Conservation (phyloP, 352 stramenopile genomes). For the Thalassiosira exigua region DNA sequence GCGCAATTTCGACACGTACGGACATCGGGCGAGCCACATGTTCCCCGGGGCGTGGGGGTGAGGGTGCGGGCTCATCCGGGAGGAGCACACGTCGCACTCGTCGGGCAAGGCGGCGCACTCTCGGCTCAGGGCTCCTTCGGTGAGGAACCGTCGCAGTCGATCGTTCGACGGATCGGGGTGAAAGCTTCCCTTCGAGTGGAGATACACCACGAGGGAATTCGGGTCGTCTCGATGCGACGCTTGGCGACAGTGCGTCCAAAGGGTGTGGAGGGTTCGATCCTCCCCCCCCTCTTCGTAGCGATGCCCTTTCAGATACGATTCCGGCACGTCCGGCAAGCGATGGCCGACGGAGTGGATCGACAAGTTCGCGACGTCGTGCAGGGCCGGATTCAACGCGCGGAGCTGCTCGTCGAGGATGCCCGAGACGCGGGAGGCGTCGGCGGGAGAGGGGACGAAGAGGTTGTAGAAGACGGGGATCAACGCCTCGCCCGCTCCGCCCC, state of each 20-base stretch:
- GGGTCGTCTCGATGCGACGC: neutral
- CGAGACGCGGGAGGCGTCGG: neutral
- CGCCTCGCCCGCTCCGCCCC: neutral
- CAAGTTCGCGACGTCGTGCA: conserved; percentile 7
- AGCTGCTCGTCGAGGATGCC: conserved; percentile 3
- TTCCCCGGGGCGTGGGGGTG: conserved; percentile 63
- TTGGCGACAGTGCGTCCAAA: conserved; percentile 47
- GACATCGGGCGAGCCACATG: conserved; percentile 61
- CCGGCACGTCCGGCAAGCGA: neutral
- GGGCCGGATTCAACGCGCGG: neutral
- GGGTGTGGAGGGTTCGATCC: conserved; percentile 29
- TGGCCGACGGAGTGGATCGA: conserved; percentile 6
- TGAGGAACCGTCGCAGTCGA: conserved; percentile 26
- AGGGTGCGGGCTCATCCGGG: conserved; percentile 50
- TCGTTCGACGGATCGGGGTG: conserved; percentile 39
- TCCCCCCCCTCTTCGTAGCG: conserved; percentile 28
- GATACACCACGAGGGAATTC: conserved; percentile 42
- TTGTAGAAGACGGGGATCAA: conserved; percentile 16
- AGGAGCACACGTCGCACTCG: conserved; percentile 58
- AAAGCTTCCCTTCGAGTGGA: conserved; percentile 57
- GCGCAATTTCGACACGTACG: conserved; percentile 56
- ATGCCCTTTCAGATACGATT: neutral
- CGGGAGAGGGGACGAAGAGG: neutral
- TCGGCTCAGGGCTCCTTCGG: conserved; percentile 27
- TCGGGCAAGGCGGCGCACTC: conserved; percentile 36